A percentile compares a stretch with the other conserved stretches of the same genome.
These are phyloP conservation scores for Singerocomus rubriflavus DNA, from an alignment of 1,284 basidiomycete species.

Conservation along the genomic window DNA sequence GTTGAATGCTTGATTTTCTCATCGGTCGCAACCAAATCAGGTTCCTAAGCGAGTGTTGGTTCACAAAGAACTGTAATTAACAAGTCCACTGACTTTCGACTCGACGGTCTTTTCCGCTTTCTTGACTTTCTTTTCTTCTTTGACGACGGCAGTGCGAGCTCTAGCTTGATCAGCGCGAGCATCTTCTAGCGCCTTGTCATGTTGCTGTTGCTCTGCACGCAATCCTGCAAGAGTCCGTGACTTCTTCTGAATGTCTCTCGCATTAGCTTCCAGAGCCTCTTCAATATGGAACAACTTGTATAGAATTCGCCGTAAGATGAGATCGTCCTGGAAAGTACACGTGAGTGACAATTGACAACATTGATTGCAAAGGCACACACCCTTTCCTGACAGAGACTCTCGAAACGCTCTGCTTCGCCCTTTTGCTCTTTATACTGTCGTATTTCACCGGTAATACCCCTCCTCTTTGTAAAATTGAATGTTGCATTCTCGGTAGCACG, in stretches of 20 bases:
- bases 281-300: conserved; percentile 94
- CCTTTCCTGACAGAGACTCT: conserved; percentile 69
- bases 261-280: conserved; percentile 70
- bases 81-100: conserved; percentile 54
- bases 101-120: conserved; percentile 83
- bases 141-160: conserved; percentile 68
- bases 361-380: conserved; percentile 41
- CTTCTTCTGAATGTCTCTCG: conserved; percentile 66
- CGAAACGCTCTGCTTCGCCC: conserved; percentile 88
- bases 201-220: conserved; percentile 62
- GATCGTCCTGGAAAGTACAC: conserved; percentile 57
- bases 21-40: conserved; percentile 77
- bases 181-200: conserved; percentile 72
- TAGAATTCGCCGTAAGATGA: conserved; percentile 79
- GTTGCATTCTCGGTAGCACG: conserved; percentile 92
- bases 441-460: conserved; percentile 92
- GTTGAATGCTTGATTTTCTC: conserved; percentile 86
- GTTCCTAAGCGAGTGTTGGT: conserved; percentile 52
- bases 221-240: conserved; percentile 69
- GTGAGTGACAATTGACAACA: conserved; percentile 6
- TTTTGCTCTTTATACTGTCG: conserved; percentile 98
- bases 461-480: conserved; percentile 89
- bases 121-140: conserved; percentile 76
- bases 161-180: conserved; percentile 80
- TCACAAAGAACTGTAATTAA: not conserved